Base-by-base conservation (phyloP, 306 rosid genomes). In the Canavalia ensiformis region DNA sequence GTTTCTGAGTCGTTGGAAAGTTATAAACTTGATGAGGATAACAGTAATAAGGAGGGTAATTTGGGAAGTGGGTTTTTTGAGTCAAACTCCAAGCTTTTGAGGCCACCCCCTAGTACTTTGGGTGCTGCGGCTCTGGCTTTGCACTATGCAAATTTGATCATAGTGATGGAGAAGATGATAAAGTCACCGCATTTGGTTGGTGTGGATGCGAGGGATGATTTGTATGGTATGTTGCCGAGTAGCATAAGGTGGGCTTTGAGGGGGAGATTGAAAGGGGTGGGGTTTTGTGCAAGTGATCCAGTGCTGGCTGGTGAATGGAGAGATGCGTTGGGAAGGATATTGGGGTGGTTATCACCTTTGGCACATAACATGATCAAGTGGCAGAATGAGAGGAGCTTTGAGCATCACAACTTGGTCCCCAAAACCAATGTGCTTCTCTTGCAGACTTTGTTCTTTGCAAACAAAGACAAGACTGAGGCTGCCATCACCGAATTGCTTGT, bases 291-390 rank as follows among this genome's bases (percentile, higher is more conserved):
- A 0, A 88, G 94, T 80, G 99, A 96, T 87, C 89, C 90, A 18
- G 82, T 47, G 50, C 88, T 96, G 28, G 97, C 97, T 1, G 88
- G 76, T 4, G 97, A 96, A 18, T 96, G 99, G 99, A 92, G 89
- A 54, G 99, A 90, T 12, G 99, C 98, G 2, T 73, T 96, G 81
- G 94, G 89, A 18, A 90, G 89, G 75, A 92, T 96, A 47, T 73
- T 96, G 72, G 94, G 89, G 18, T 96, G 98, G 99, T 28, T 96
- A 54, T 92, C 96, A 11, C 98, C 98, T n/a, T 79, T 96, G 83
- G 98, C 98, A 3, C 99, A 96, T 63, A 93, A 93, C 74, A 96
- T 96, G 99, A 90, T 96, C 49, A 96, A 88, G 87, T 96, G 99
- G 99, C 99, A 96, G 35, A 96, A 80, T 80, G 98, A 93, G 59